phyloP scores from a whole-genome alignment of 2,329 filamentous ascomycete genomes.

The Catunica adiposa region DNA sequence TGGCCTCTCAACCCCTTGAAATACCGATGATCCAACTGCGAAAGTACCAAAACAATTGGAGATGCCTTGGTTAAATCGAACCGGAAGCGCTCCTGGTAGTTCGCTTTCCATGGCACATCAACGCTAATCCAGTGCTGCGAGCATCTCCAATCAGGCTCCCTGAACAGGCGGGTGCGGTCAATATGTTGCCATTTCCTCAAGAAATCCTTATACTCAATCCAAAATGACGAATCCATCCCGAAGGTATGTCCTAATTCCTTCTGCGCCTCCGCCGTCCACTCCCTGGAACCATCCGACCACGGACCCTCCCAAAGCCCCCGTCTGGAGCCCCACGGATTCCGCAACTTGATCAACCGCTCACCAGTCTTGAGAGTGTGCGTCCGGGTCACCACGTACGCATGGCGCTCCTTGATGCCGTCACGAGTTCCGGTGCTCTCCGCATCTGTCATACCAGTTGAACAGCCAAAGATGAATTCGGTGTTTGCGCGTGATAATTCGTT shows the following conservation, averaged over 20 bases:
- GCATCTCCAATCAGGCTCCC: conserved; percentile 39
- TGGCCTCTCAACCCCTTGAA: conserved; percentile 45
- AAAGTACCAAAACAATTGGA: conserved; percentile 41
- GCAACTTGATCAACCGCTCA: conserved; percentile 39
- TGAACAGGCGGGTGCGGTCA: conserved; percentile 45
- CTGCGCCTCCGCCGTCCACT: conserved; percentile 37
- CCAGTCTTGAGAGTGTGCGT: conserved; percentile 27
- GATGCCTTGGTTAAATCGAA: conserved; percentile 39
- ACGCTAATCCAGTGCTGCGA: conserved; percentile 45
- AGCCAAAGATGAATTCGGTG: conserved; percentile 56
- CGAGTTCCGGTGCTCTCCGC: conserved; percentile 28
- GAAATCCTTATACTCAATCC: conserved; percentile 46
- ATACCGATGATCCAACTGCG: conserved; percentile 45
- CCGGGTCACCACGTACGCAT: conserved; percentile 39
- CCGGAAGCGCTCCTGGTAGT: conserved; percentile 46
- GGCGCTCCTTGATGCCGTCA: conserved; percentile 40
- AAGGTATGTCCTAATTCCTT: conserved; percentile 42
- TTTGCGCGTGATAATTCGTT: conserved; percentile 66
- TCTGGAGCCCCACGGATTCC: conserved; percentile 42
- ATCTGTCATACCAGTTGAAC: conserved; percentile 31
- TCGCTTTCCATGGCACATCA: conserved; percentile 43
- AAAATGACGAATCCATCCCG: conserved; percentile 45
- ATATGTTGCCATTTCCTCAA: conserved; percentile 45
- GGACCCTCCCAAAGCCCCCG: conserved; percentile 40
- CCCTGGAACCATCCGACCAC: conserved; percentile 43